Evolutionary conservation across 164 flowering plant species (phyloP), one percentile per base, ranked within the genome.

Genomic region (Annona squamosa): DNA sequence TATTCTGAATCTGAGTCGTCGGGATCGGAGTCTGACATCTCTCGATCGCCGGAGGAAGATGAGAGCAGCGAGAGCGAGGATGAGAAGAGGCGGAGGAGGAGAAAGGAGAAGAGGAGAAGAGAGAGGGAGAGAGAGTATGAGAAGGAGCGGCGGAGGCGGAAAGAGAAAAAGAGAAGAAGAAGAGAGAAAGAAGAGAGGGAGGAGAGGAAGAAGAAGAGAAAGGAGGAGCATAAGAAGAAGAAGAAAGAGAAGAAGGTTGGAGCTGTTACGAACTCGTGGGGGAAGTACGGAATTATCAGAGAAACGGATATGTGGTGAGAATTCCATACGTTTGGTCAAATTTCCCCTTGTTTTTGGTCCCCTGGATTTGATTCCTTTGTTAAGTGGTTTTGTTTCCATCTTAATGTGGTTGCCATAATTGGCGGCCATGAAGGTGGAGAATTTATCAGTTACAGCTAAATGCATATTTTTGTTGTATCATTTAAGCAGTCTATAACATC

Each of bases 231-330:
- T 77, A 78, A 78, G 80, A 83, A 86, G 72, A 80, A 82, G 85
- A 78, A 84, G 81, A 84, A 84, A 77, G 72, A 83, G 77, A 80
- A 90, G 63, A 82, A 75, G 69, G 88, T 80, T 69, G 96, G 93
- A 47, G 97, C 97, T 0, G 99, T 92, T 37, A 94, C 99, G 46
- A 79, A 88, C 77, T 86, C 85, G 0, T 92, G 99, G 98, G 99
- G 98, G 5, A 92, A 94, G 77, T 90, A 90, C 81, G 99, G 99
- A 45, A 79, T 89, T 57, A 87, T 92, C 67, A 78, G 87, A 75
- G 98, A 94, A 79, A 87, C 88, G 68, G 99, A 94, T 82, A 94
- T 94, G 99, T 94, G 99, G 99, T 92, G 81, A 80, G 77, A 52
- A 3, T 48, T 46, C 47, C 46, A 18, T 18, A 6, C 12, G 26